A percentile compares a stretch with the other conserved stretches of the same genome.
Evolutionary conservation across 2,329 filamentous ascomycete species (phyloP).

Genomic region (Ophioceras dolichostomum): DNA sequence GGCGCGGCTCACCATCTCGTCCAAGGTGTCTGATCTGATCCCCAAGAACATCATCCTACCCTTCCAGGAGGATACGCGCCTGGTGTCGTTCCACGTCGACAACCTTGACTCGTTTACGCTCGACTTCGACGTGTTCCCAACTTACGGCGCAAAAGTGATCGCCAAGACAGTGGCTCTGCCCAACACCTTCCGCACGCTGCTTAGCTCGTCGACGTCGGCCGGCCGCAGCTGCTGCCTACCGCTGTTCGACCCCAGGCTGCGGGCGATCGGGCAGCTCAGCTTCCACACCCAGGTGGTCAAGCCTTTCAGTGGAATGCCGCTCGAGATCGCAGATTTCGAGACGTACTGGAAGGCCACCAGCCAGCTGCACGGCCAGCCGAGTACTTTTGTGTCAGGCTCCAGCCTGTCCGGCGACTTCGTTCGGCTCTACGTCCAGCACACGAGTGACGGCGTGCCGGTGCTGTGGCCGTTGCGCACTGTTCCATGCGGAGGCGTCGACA

Average conservation of each 20-base stretch:
- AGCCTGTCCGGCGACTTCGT: slow-evolving; percentile 95
- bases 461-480: slow-evolving; percentile 81
- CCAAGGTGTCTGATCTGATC: slow-evolving; percentile 90
- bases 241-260: slow-evolving; percentile 80
- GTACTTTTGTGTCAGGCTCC: slow-evolving; percentile 83
- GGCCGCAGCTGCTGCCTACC: slow-evolving; percentile 73
- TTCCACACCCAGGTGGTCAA: slow-evolving; percentile 97
- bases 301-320: slow-evolving; percentile 79
- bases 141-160: slow-evolving; percentile 94
- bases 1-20: slow-evolving; percentile 88
- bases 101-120: slow-evolving; percentile 85
- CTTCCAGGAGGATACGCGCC: slow-evolving; percentile 88
- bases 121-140: slow-evolving; percentile 95
- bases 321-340: slow-evolving; percentile 96
- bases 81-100: slow-evolving; percentile 93
- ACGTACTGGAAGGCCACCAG: slow-evolving; percentile 99
- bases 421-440: slow-evolving; percentile 82
- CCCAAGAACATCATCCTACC: slow-evolving; percentile 92
- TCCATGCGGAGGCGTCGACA: slow-evolving; percentile 55
- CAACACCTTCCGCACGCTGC: slow-evolving; percentile 65
- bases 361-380: slow-evolving; percentile 75
- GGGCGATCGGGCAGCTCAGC: slow-evolving; percentile 84
- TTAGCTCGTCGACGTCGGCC: slow-evolving; percentile 65
- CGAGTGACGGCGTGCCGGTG: slow-evolving; percentile 74
- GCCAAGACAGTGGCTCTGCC: slow-evolving; percentile 89